Conservation (phyloP, 331 rosid species). For the Arachis monticola region DNA sequence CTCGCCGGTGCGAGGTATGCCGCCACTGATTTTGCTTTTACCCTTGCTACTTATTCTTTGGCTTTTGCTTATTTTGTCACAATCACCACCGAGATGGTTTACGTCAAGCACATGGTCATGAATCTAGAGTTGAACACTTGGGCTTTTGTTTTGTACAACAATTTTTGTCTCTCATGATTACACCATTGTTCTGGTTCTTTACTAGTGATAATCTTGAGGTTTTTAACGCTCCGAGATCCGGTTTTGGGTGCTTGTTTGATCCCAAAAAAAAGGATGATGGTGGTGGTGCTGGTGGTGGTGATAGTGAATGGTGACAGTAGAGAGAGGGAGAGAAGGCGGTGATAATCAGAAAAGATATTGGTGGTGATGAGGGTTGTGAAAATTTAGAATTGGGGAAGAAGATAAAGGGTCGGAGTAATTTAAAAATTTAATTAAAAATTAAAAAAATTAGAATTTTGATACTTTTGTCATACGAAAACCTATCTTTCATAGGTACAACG, state of each 20-base stretch:
- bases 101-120: constrained; percentile 67
- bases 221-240: constrained; percentile 14
- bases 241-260: constrained; percentile 55
- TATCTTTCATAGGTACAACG: no score
- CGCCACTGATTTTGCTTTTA: constrained; percentile 84
- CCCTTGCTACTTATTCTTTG: constrained; percentile 85
- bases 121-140: constrained; percentile 61
- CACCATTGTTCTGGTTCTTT: constrained; percentile 78
- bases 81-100: constrained; percentile 94
- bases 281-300: no score
- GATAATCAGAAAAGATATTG: no score
- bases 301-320: no score
- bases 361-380: no score
- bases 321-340: no score
- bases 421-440: no score
- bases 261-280: not conserved
- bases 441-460: no score
- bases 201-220: constrained; percentile 85
- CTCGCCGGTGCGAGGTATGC: constrained; percentile 92
- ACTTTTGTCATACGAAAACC: no score
- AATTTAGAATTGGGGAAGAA: no score
- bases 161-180: constrained; percentile 77
- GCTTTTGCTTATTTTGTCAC: constrained; percentile 88
- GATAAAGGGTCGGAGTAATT: no score
- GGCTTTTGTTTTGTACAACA: constrained; percentile 92